phyloP scores from a whole-genome alignment of 495 filamentous ascomycete genomes.

The Extremus antarcticus region DNA sequence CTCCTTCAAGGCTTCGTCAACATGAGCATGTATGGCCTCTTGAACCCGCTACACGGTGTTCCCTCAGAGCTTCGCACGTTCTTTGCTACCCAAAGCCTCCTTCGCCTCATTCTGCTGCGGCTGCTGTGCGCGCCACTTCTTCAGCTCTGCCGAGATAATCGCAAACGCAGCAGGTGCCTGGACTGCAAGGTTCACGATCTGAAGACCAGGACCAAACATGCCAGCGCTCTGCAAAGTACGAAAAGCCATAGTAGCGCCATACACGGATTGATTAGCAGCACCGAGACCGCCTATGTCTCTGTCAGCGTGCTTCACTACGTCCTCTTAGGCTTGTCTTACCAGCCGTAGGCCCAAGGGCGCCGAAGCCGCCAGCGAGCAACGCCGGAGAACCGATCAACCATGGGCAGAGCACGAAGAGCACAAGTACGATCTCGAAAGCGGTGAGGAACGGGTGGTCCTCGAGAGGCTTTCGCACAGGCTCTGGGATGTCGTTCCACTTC shows the following conservation, averaged over 20 bases:
- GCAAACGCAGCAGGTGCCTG: neutral
- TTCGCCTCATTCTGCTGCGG: neutral
- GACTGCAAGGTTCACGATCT: constrained; percentile 8
- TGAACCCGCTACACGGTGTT: too few species aligned
- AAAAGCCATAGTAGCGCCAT: constrained; percentile 9
- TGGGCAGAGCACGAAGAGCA: neutral
- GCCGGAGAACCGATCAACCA: neutral
- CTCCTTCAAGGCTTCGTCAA: too few species aligned
- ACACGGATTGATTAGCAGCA: constrained; percentile 17
- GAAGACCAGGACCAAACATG: constrained; percentile 20
- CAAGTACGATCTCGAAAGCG: neutral
- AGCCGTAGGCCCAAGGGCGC: neutral
- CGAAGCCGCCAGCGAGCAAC: neutral
- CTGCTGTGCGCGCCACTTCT: neutral
- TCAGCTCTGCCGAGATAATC: neutral
- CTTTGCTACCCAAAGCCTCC: too few species aligned
- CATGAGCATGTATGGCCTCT: too few species aligned
- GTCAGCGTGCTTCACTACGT: neutral
- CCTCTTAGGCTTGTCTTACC: too few species aligned
- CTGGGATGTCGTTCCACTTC: neutral
- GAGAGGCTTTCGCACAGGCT: neutral
- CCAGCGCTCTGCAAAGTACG: constrained; percentile 24
- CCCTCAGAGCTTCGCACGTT: too few species aligned
- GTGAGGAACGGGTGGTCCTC: neutral
- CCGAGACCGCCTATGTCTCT: constrained; percentile 6